Base-by-base conservation (phyloP, 2,329 filamentous ascomycete species). In the Pseudocercospora musae region DNA sequence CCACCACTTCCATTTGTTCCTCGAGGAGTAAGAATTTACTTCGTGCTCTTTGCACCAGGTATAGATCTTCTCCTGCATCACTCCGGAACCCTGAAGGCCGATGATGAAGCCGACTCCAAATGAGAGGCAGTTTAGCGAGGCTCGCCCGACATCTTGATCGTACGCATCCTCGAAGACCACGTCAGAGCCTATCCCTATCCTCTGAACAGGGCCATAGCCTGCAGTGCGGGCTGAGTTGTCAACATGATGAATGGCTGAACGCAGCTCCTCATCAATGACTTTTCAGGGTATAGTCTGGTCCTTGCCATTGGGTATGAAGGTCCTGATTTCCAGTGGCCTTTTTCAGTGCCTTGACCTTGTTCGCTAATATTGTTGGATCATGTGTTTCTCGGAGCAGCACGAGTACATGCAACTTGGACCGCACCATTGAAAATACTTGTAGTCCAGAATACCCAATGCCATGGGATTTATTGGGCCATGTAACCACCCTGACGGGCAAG, bases 401-500 rank as follows among this genome's bases (percentile, higher is more conserved):
- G 42, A 89, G 87, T n/a, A 74, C 93, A 92, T 62, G 92, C 74
- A 13, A 89, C 60, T 86, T 89, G 93, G 64, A 89, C 84, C 33
- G 87, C 72, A 13, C 81, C 86, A 44, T 89, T 79, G 23, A 94
- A 74, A 70, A 96, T 95, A 9, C 93, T 80, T 70, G 93, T 90
- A 68, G 95, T 85, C 88, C 89, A 93, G 79, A 94, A 94, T 0
- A 94, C 80, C 90, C 91, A 95, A 66, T 90, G 80, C 91, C 91
- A 91, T 0, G 82, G 85, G 7, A 82, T 84, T 62, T 82, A 77
- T 67, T 87, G 77, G 0, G 85, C 80, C 33, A 90, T 85, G 70
- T 86, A 89, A 0, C 84, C 87, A 4, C 86, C 31, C 31, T 33
- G 11, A 33, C 2, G 4, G 11, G 11, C 31, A 13, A 15, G 31